These are phyloP conservation scores for Astrothelium subdiscretum DNA, from an alignment of 495 filamentous ascomycete genomes.

Conservation along the genomic window DNA sequence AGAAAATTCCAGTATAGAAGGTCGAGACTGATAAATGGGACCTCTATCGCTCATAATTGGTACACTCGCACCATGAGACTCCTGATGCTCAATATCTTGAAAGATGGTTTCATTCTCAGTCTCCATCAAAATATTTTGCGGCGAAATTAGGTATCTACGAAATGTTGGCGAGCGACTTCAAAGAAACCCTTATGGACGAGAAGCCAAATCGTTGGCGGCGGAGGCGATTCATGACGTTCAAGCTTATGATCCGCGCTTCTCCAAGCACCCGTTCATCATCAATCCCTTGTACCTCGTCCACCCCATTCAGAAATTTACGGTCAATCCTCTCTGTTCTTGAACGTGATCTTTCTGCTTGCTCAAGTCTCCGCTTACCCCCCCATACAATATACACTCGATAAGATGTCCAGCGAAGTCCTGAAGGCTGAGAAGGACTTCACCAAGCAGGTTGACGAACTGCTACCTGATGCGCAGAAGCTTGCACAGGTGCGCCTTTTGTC, in stretches of 20 bases:
- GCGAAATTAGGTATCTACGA: conserved; percentile 1
- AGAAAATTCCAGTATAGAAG: conserved; percentile 7
- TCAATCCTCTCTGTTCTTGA: neutral
- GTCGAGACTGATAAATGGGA: conserved; percentile 10
- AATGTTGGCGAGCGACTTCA: neutral
- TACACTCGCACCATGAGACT: neutral
- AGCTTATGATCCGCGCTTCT: neutral
- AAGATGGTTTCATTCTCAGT: neutral
- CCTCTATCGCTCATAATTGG: neutral
- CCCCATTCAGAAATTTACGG: neutral
- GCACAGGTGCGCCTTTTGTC: conserved; percentile 53
- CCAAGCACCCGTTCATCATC: neutral
- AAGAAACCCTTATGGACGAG: too few species aligned
- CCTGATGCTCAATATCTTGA: neutral
- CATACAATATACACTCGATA: conserved; percentile 1
- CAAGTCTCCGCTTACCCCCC: neutral
- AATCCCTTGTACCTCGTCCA: neutral
- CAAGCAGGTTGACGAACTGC: conserved; percentile 81
- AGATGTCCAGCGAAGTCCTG: conserved; percentile 50
- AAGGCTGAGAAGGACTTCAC: conserved; percentile 69
- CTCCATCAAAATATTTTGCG: neutral
- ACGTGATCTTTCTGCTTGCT: neutral
- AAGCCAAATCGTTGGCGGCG: conserved; percentile 1
- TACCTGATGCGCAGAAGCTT: conserved; percentile 78
- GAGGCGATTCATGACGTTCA: neutral